phyloP scores from a whole-genome alignment of 2,329 filamentous ascomycete genomes.

The Colletotrichum eremochloae region DNA sequence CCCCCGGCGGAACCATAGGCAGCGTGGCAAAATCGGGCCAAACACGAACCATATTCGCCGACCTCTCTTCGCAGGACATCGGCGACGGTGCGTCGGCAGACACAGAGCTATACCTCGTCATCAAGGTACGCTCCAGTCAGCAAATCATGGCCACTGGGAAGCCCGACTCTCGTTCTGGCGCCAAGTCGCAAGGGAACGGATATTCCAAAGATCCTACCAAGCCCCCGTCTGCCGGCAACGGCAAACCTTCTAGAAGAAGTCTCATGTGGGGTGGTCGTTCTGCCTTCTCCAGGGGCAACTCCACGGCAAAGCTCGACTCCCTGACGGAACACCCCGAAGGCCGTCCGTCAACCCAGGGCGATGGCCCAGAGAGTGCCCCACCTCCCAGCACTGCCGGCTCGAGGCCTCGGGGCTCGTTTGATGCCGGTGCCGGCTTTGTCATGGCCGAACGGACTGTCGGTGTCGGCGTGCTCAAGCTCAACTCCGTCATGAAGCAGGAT shows the following conservation, averaged over 20 bases:
- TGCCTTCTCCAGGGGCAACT: slow-evolving; percentile 65
- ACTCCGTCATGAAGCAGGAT: slow-evolving; percentile 77
- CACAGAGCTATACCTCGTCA: slow-evolving; percentile 84
- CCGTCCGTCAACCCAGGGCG: slow-evolving; percentile 55
- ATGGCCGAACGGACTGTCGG: slow-evolving; percentile 79
- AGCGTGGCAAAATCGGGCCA: slow-evolving; percentile 74
- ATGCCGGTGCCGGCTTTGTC: slow-evolving; percentile 51
- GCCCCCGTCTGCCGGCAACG: slow-evolving; percentile 57
- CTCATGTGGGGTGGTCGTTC: slow-evolving; percentile 73
- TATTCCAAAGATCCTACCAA: slow-evolving; percentile 54
- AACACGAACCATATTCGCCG: slow-evolving; percentile 88
- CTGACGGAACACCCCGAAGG: slow-evolving; percentile 61
- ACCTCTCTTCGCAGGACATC: slow-evolving; percentile 83
- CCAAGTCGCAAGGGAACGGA: slow-evolving; percentile 57
- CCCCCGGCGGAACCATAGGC: slow-evolving; percentile 78
- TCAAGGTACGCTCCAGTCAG: slow-evolving; percentile 78
- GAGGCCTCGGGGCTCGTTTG: slow-evolving; percentile 48
- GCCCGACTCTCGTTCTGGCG: slow-evolving; percentile 66
- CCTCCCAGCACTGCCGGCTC: slow-evolving; percentile 72
- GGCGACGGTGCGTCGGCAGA: slow-evolving; percentile 73
- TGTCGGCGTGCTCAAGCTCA: slow-evolving; percentile 82
- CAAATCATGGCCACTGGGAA: slow-evolving; percentile 60
- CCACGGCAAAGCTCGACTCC: slow-evolving; percentile 65
- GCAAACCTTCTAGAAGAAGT: slow-evolving; percentile 65
- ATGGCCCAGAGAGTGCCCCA: slow-evolving; percentile 56